Evolutionary conservation across 1,284 basidiomycete species (phyloP), one percentile per base, ranked within the genome.

Genomic region (Rhodotorula sp.): DNA sequence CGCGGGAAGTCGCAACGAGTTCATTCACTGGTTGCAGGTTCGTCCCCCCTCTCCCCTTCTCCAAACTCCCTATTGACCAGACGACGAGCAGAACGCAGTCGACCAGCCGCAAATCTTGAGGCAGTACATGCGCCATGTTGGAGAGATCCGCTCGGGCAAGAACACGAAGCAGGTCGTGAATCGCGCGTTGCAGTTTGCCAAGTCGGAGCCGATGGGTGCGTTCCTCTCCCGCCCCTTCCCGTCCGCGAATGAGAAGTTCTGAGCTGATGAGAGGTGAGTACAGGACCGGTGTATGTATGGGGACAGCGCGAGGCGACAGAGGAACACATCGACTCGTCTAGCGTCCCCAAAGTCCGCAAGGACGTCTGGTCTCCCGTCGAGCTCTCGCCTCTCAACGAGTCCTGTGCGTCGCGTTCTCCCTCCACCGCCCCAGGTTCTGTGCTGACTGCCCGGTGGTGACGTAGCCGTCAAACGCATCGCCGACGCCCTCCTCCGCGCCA

Each of bases 241-340:
- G 0, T 32, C 15, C 5, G 8, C n/a, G 39, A 4, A 34, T 27
- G 30, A 32, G 24, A n/a, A n/a, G n/a, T n/a, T n/a, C n/a, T n/a
- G n/a, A n/a, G n/a, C n/a, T n/a, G n/a, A n/a, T n/a, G n/a, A n/a
- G n/a, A n/a, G n/a, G n/a, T n/a, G 27, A 51, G 22, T 48, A 27
- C 56, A 77, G 88, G 88, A 0, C 88, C 88, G 0, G 87, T 88
- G 0, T 89, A 89, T 77, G 81, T 89, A 9, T 89, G 87, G 86
- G 87, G 84, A n/a, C 83, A 87, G 30, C 82, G 89, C 29, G 89
- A 90, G 77, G 83, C 84, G 1, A 86, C 87, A 82, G 88, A 90
- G 76, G 84, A 88, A 78, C 85, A 87, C 73, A 77, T 89, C 1
- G 82, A 84, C 44, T 70, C 79, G 51, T 78, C 62, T 11, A 34